Percentiles rank a stretch among this genome's conserved stretches.
These are phyloP conservation scores for Suillus subalutaceus DNA, from an alignment of 768 basidiomycete species.

Conservation along the genomic window DNA sequence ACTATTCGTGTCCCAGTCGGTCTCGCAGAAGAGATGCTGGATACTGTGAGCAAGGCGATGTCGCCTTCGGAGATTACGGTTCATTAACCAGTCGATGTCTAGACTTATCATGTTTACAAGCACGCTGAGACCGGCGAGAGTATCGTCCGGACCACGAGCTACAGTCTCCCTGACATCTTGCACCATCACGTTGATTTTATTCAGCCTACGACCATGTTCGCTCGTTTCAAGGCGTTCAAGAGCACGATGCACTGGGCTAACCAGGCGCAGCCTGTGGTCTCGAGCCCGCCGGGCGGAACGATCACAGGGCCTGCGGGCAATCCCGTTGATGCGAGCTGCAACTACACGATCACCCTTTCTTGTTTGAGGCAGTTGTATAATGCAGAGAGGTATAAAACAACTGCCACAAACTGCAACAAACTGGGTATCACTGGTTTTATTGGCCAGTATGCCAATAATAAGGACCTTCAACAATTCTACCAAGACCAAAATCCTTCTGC, in stretches of 20 bases:
- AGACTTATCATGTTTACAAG: background rate
- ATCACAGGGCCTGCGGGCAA: background rate
- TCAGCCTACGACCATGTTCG: background rate
- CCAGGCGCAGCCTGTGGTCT: background rate
- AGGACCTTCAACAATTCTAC: conserved; percentile 57
- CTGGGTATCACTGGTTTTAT: conserved; percentile 61
- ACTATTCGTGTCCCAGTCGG: background rate
- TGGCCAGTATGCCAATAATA: conserved; percentile 52
- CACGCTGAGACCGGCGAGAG: background rate
- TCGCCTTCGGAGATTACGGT: background rate
- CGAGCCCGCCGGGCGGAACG: background rate
- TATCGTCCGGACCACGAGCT: background rate
- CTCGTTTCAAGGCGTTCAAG: background rate
- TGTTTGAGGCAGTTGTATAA: conserved; percentile 63
- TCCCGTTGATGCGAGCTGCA: background rate
- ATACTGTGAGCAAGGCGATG: background rate
- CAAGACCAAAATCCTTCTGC: conserved; percentile 51
- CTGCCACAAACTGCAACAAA: conserved; percentile 44
- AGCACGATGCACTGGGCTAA: background rate
- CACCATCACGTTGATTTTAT: background rate
- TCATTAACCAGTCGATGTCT: background rate
- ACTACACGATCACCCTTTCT: conserved; percentile 49
- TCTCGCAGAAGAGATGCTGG: background rate
- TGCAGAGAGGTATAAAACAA: conserved; percentile 47
- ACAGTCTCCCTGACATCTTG: background rate